phyloP scores from a whole-genome alignment of 352 stramenopile species.

The Pythium utonaiense region DNA sequence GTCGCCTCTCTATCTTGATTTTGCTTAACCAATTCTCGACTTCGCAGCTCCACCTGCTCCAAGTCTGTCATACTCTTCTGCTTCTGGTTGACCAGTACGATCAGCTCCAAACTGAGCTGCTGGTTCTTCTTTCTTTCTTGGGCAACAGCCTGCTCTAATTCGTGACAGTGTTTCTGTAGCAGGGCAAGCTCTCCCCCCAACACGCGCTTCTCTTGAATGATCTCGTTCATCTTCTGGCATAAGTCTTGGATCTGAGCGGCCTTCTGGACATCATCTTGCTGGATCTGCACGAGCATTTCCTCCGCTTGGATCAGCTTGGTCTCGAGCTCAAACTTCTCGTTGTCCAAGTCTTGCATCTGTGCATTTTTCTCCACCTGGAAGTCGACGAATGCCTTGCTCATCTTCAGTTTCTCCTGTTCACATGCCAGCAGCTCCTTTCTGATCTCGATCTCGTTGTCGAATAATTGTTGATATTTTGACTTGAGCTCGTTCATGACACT shows the following conservation, averaged over 20 bases:
- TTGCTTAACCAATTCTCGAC: slow-evolving; percentile 15
- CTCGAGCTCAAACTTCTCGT: slow-evolving; percentile 59
- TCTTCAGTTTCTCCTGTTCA: slow-evolving; percentile 63
- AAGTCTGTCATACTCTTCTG: slow-evolving; percentile 36
- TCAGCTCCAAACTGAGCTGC: slow-evolving; percentile 62
- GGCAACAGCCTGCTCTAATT: slow-evolving; percentile 28
- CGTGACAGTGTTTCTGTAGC: slow-evolving; percentile 32
- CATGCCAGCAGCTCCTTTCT: slow-evolving; percentile 53
- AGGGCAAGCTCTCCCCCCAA: slow-evolving; percentile 33
- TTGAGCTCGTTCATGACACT: slow-evolving; percentile 41
- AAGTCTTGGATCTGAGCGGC: slow-evolving; percentile 51
- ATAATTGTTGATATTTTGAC: slow-evolving; percentile 55
- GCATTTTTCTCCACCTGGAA: slow-evolving; percentile 53
- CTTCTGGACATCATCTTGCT: slow-evolving; percentile 55
- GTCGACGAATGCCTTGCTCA: slow-evolving; percentile 65
- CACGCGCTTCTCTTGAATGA: slow-evolving; percentile 40
- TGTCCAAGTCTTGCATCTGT: slow-evolving; percentile 42
- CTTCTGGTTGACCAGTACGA: slow-evolving; percentile 69
- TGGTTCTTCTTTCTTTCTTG: slow-evolving; percentile 60
- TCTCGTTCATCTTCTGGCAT: slow-evolving; percentile 49
- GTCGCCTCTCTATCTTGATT: background rate
- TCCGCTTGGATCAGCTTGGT: slow-evolving; percentile 60
- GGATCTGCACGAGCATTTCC: slow-evolving; percentile 59
- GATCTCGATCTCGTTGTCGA: slow-evolving; percentile 57
- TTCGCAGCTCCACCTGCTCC: slow-evolving; percentile 25